Evolutionary conservation across 129 eudicot genomes (phyloP).

Genomic region (Glebionis coronaria): DNA sequence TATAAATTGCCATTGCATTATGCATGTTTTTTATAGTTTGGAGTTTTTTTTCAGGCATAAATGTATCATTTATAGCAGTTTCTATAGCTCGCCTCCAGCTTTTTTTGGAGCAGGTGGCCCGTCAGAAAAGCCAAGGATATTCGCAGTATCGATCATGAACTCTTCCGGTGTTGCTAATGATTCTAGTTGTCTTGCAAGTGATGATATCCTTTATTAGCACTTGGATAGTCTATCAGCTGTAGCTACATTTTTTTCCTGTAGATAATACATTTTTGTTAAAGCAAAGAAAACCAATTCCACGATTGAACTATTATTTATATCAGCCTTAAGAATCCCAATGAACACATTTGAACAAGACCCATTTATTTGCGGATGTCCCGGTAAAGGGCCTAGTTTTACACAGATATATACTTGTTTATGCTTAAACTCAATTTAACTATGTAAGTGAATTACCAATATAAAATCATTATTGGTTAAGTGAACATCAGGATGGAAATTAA

Average conservation of each 20-base stretch:
- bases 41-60: constrained; percentile 43
- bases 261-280: background rate
- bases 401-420: no score
- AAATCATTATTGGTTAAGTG: no score
- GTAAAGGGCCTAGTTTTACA: no score
- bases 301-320: no score
- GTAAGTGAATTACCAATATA: no score
- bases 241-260: constrained; percentile 57
- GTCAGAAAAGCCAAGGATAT: constrained; percentile 48
- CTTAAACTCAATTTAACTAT: no score
- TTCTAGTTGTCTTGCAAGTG: constrained; percentile 55
- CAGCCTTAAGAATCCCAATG: no score
- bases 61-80: constrained; percentile 41
- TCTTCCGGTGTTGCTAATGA: constrained; percentile 82
- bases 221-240: constrained; percentile 81
- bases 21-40: constrained; percentile 23
- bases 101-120: constrained; percentile 39
- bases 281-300: no score
- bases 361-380: no score
- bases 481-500: no score
- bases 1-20: constrained; percentile 13
- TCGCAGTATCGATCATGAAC: constrained; percentile 66
- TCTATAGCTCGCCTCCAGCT: constrained; percentile 42
- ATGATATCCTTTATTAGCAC: constrained; percentile 76
- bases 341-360: no score